Evolutionary conservation across 805 yeast genomes (phyloP).

Genomic region (Hanseniaspora clermontiae): DNA sequence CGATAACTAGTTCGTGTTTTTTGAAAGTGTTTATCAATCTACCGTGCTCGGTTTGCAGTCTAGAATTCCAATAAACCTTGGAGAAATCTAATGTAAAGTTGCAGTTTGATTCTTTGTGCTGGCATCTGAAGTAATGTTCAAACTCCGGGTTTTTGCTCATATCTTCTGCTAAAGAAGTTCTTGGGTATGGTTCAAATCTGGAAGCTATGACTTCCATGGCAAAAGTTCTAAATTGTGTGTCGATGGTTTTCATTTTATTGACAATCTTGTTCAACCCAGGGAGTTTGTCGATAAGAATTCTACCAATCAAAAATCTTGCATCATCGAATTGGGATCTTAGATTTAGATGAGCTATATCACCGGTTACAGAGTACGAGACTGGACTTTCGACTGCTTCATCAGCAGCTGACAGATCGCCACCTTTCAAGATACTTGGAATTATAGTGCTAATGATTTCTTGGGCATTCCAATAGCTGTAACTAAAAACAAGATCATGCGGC

Average conservation of each 20-base stretch:
- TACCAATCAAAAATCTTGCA: constrained; percentile 69
- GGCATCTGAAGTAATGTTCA: constrained; percentile 20
- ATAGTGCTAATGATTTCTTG: constrained; percentile 75
- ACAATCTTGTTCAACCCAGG: constrained; percentile 76
- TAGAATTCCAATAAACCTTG: constrained; percentile 94
- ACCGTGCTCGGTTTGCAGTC: constrained; percentile 87
- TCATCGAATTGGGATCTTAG: constrained; percentile 74
- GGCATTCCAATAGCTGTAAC: constrained; percentile 73
- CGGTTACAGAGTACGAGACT: constrained; percentile 81
- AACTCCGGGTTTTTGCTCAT: constrained; percentile 11
- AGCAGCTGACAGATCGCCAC: constrained; percentile 29
- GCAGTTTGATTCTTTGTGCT: constrained; percentile 81
- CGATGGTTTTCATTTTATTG: constrained; percentile 77
- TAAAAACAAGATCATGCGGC: constrained; percentile 41
- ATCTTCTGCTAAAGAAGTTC: constrained; percentile 44
- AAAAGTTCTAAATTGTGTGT: constrained; percentile 80
- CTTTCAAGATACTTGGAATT: constrained; percentile 46
- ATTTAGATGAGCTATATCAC: constrained; percentile 91
- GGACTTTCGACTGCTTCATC: constrained; percentile 45
- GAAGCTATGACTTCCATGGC: constrained; percentile 79
- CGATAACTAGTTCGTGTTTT: constrained; percentile 68
- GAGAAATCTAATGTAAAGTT: constrained; percentile 75
- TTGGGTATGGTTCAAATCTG: constrained; percentile 39
- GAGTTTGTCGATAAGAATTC: constrained; percentile 79
- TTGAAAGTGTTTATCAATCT: constrained; percentile 53